Percentiles rank a stretch among this genome's conserved stretches.
Evolutionary conservation across 176 grass and related monocot species (phyloP).

Genomic region (Bolboschoenus planiculmis): DNA sequence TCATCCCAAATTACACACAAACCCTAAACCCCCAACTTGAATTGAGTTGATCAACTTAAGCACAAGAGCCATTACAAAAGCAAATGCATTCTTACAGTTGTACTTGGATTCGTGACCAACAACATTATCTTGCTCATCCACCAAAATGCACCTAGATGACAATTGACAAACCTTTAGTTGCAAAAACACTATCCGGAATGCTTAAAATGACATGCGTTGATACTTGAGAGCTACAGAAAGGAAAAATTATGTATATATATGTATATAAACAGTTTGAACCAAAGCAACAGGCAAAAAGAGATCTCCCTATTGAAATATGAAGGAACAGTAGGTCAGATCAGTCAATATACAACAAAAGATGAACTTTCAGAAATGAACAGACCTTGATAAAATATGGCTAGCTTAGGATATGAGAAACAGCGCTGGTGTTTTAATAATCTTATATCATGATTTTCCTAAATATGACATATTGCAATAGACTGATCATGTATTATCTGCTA

Average conservation of each 20-base stretch:
- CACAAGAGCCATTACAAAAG: not conserved
- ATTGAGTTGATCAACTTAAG: not conserved
- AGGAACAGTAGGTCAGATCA: not conserved
- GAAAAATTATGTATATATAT: not conserved
- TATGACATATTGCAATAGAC: not conserved
- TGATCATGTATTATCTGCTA: not conserved
- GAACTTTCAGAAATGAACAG: no score
- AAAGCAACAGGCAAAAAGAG: not conserved
- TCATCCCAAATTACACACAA: not conserved
- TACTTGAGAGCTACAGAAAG: not conserved
- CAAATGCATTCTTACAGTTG: constrained; percentile 39
- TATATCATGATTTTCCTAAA: not conserved
- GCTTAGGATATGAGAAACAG: not conserved
- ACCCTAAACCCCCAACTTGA: not conserved
- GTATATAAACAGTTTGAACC: not conserved
- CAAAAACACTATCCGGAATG: not conserved
- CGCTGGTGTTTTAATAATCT: no score
- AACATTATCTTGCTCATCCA: constrained; percentile 78
- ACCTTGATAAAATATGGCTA: no score
- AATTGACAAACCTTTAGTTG: not conserved
- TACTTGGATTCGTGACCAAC: constrained; percentile 86
- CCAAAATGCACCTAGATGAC: constrained; percentile 72
- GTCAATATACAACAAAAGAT: no score
- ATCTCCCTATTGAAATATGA: not conserved
- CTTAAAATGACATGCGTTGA: not conserved